A percentile compares a stretch with the other conserved stretches of the same genome.
Conservation (phyloP, 2,329 filamentous ascomycete genomes). For the Leptographium flavum region DNA sequence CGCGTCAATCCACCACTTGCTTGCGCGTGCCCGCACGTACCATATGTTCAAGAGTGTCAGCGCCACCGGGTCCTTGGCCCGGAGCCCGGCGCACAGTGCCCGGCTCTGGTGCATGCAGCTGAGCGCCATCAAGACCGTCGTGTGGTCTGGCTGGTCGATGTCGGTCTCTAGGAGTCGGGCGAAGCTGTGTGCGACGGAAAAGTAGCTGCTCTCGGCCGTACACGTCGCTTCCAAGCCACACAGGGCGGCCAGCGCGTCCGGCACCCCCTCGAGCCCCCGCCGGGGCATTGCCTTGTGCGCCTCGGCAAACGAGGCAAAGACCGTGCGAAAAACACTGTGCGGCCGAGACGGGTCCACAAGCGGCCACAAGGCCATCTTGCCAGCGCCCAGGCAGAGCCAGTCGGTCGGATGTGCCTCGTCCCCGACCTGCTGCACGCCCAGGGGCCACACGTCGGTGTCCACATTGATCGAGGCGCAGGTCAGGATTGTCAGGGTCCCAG, state of each 20-base stretch:
- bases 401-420: conserved; percentile 15
- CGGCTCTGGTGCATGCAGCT: not conserved
- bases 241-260: conserved; percentile 9
- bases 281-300: not conserved
- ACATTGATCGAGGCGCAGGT: conserved; percentile 26
- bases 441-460: conserved; percentile 10
- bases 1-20: conserved; percentile 9
- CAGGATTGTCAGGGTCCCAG: conserved; percentile 25
- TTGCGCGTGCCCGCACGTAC: conserved; percentile 3
- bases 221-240: conserved; percentile 12
- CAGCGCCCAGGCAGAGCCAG: conserved; percentile 20
- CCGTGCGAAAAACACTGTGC: conserved; percentile 20
- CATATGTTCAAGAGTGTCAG: conserved; percentile 6
- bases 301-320: conserved; percentile 11
- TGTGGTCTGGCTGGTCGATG: not conserved
- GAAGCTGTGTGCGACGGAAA: conserved; percentile 5
- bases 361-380: conserved; percentile 23
- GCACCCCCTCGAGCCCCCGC: not conserved
- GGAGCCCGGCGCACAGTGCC: not conserved
- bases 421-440: conserved; percentile 21
- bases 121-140: not conserved
- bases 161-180: not conserved
- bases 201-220: conserved; percentile 2
- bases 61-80: conserved; percentile 5
- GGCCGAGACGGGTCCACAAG: conserved; percentile 20